Evolutionary conservation across 208 protist species (phyloP), one percentile per base, ranked within the genome.

Genomic region (Tritrichomonas foetus): DNA sequence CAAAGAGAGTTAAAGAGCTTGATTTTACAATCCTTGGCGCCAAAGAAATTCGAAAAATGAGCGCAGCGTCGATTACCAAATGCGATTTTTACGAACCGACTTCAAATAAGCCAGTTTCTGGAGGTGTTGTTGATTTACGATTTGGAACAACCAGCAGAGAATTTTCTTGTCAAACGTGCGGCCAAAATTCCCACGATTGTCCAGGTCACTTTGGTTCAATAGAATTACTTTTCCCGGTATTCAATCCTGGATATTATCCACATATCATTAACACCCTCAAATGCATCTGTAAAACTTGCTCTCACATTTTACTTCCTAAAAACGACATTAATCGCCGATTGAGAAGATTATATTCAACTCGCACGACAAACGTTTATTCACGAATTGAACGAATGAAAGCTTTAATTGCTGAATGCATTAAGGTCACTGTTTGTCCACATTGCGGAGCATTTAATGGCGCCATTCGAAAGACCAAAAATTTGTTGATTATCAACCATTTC

Each of bases 191-290:
- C 22, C 50, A 96, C 14, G 97, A 99, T 72, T 99, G 99, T 96
- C 96, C 97, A 9, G 99, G 99, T 14, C 99, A 99, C 96, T 98
- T 98, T 95, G 99, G 98, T 39, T 97, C 98, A 96, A 97, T 99
- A 64, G 96, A 98, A 93, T 96, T 99, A 55, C 97, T 97, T 94
- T 95, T 98, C 44, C 99, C 99, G 0, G 98, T 99, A 11, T 99
- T 99, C 95, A 99, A 99, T 94, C 95, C 50, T 44, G 93, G 89
- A 61, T 99, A 98, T 94, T 97, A 99, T 75, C 95, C 97, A 50
- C 95, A 95, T 22, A 98, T 99, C 69, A 80, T 99, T 53, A 95
- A 96, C 30, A 97, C 99, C 20, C 97, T 99, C 41, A 97, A 99
- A 64, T 97, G 96, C 50, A 98, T 99, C 89, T 99, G 99, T 96